Conservation (phyloP, 208 protist species). For the Trichomonas tenax region DNA sequence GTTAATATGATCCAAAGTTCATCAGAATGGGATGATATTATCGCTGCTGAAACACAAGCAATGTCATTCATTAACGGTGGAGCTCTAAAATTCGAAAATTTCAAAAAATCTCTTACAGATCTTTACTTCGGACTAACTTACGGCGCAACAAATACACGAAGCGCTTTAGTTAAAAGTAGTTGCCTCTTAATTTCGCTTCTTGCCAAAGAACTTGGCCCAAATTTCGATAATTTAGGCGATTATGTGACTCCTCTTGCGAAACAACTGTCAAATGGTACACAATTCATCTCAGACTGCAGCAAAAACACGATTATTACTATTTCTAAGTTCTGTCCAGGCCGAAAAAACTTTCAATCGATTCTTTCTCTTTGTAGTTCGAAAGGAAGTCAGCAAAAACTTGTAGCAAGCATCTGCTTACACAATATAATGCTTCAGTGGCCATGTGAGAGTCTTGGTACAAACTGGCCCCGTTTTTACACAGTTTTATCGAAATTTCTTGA, state of each 20-base stretch:
- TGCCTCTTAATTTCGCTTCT: neutral
- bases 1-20: neutral
- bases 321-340: neutral
- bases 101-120: neutral
- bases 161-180: neutral
- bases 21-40: neutral
- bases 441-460: neutral
- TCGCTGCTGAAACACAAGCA: neutral
- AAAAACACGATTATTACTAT: neutral
- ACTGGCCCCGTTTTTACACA: neutral
- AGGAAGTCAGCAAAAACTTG: neutral
- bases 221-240: neutral
- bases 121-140: neutral
- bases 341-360: neutral
- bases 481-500: neutral
- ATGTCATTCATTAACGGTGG: neutral
- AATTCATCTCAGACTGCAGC: neutral
- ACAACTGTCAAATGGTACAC: neutral
- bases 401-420: neutral
- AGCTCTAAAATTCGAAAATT: neutral
- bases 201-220: neutral
- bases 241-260: neutral
- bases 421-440: neutral
- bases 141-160: neutral
- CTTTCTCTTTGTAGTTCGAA: neutral